Percentiles rank a stretch among this genome's conserved stretches.
These are phyloP conservation scores for Wallacemonas sp. DNA, from an alignment of 208 protist species.

Conservation along the genomic window DNA sequence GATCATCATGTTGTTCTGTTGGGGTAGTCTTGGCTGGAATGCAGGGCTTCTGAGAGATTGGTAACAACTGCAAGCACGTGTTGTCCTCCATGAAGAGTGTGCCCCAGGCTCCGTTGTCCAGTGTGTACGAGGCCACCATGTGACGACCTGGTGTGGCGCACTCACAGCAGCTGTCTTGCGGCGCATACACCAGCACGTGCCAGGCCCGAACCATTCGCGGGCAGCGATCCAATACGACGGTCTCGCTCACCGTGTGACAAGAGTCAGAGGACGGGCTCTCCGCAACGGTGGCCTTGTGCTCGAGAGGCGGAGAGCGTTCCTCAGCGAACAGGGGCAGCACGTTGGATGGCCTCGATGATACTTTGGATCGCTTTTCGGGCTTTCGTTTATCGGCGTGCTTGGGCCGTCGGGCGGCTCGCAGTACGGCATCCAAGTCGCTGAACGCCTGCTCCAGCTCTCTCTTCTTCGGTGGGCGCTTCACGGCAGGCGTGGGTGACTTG, in stretches of 20 bases:
- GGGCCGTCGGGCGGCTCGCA: not conserved
- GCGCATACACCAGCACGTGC: too few species aligned
- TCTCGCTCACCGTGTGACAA: not conserved
- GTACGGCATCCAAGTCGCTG: slow-evolving; percentile 3
- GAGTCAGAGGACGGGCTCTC: too few species aligned
- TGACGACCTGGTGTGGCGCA: not conserved
- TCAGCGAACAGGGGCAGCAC: too few species aligned
- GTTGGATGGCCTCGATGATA: too few species aligned
- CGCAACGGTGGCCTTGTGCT: too few species aligned
- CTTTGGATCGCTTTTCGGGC: too few species aligned
- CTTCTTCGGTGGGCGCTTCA: not conserved
- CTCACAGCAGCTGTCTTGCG: not conserved
- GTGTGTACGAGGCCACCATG: slow-evolving; percentile 5
- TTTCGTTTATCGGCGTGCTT: not conserved
- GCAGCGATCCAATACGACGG: too few species aligned
- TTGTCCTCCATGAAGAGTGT: slow-evolving; percentile 24
- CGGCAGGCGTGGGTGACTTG: not conserved
- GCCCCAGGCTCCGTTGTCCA: slow-evolving; percentile 21
- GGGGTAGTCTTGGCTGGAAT: too few species aligned
- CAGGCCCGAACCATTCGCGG: not conserved
- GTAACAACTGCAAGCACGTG: slow-evolving; percentile 24
- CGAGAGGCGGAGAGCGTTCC: too few species aligned
- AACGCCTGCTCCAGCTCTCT: not conserved
- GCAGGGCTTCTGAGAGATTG: too few species aligned
- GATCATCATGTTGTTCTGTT: not conserved